Conservation (phyloP, 805 yeast species). For the Sugiyamaella floridensis region DNA sequence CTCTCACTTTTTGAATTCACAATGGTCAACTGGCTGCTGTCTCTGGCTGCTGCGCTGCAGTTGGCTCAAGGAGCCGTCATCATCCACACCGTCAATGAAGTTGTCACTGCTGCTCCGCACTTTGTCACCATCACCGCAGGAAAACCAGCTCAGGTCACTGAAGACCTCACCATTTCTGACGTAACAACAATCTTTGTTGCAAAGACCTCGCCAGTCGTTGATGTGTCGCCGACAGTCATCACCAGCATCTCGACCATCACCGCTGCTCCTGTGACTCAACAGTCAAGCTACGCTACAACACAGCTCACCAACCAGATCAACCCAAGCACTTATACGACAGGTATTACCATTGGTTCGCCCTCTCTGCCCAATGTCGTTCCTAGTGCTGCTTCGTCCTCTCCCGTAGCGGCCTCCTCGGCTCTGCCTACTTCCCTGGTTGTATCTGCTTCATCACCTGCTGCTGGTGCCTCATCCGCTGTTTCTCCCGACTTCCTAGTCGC, state of each 20-base stretch:
- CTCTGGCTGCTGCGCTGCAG: background rate
- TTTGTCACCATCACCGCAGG: conserved; percentile 17
- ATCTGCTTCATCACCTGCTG: conserved; percentile 14
- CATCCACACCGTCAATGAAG: conserved; percentile 7
- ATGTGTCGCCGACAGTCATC: conserved; percentile 27
- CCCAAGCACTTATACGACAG: conserved; percentile 28
- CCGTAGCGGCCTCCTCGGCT: conserved; percentile 6
- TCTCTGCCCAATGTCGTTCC: conserved; percentile 7
- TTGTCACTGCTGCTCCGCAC: conserved; percentile 15
- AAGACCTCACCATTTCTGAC: conserved; percentile 21
- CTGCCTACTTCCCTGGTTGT: conserved; percentile 16
- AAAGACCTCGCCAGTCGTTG: conserved; percentile 27
- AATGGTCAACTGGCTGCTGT: background rate
- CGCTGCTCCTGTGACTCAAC: conserved; percentile 30
- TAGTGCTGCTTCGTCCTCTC: conserved; percentile 1
- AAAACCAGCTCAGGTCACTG: conserved; percentile 13
- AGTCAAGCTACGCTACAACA: conserved; percentile 26
- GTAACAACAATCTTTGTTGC: conserved; percentile 27
- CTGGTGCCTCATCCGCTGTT: conserved; percentile 10
- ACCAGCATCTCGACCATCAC: conserved; percentile 28
- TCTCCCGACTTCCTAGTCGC: background rate
- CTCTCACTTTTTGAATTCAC: too few relatives aligned
- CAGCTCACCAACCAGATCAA: conserved; percentile 26
- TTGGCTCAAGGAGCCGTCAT: conserved; percentile 4
- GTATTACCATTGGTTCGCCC: conserved; percentile 10